Evolutionary conservation across 352 stramenopile genomes (phyloP), one percentile per base, ranked within the genome.

Genomic region (Globisporangium polare): DNA sequence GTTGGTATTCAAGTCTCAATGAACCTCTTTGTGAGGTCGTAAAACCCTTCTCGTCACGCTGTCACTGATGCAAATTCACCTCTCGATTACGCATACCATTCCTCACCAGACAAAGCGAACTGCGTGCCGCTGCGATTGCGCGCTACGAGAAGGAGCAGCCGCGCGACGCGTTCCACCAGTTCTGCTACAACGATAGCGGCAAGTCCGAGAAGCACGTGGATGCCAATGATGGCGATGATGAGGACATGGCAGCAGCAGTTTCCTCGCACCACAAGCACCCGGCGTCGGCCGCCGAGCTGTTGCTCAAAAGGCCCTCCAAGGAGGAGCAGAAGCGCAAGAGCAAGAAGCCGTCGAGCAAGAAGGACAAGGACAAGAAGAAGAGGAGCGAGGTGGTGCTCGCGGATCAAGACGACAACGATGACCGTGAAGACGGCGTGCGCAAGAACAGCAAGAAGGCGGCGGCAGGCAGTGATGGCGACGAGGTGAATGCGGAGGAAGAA

Each of bases 231-330:
- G n/a, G 15, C 9, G 50, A 41, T 7, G 12, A 49, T 27, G 41
- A 47, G 5, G n/a, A 24, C 17, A 7, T n/a, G 42, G n/a, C 42
- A 17, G n/a, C 42, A 17, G n/a, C 20, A 10, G 2, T n/a, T 15
- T 24, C 42, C 42, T 49, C 20, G 42, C 42, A 49, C 42, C 42
- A 49, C 42, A 49, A 49, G 42, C 42, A 56, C 18, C 50, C 50
- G 20, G 3, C 56, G 8, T 58, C 79, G 7, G 78, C 71, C 5
- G 74, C 79, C 1, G 68, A 78, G 18, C 69, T 92, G 46, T 53
- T 89, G 61, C 64, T 86, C 3, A 92, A 92, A 61, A 84, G 83
- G 18, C 75, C 77, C 15, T 73, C 68, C 3, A 90, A 92, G 53
- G 80, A 89, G 62, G 77, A 84, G 55, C 66, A 82, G 27, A 92